Base-by-base conservation (phyloP, 2,329 filamentous ascomycete species). In the Dichotomopilus funicola region DNA sequence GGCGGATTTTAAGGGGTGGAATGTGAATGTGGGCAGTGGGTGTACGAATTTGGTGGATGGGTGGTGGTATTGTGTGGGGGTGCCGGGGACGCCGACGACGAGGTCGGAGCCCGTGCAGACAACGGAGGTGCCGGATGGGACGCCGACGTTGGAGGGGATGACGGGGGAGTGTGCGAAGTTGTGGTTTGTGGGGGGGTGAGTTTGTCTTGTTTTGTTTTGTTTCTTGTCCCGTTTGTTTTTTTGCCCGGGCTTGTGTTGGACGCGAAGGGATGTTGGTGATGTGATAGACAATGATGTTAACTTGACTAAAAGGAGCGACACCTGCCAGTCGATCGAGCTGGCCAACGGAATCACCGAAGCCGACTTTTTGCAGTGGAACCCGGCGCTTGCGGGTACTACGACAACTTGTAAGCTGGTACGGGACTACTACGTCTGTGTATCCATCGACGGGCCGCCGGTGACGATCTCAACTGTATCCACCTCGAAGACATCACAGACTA, bases 171-270 rank as follows among this genome's bases (percentile, higher is more conserved):
- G 47, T 12, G 47, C 47, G 8, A 9, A 27, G 36, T 34, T 49
- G 10, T 49, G 47, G 47, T 37, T 49, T 49, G 47, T 49, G 11
- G 47, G 47, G 8, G 36, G 36, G 47, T 49, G 27, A 49, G 47
- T 49, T 27, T 27, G 19, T 3, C 3, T 27, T 27, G 2, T 27
- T 27, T 27, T 27, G 19, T 27, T 27, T 27, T 27, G 19, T 27
- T 27, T 27, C 19, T 27, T 27, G 19, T n/a, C 19, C 19, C 19
- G 19, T 27, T 3, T 27, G 19, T 27, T 27, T 27, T 27, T 2
- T 27, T 27, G 19, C 19, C 19, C 19, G 19, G 19, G 19, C 19
- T 27, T 27, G 19, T 27, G 3, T 27, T 3, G 19, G 19, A 27
- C 19, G 19, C 2, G 19, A 27, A 27, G 19, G 19, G 19, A 27